Percentiles rank a stretch among this genome's conserved stretches.
Conservation (phyloP, 176 grass and related monocot species). For the Metroxylon sagu region DNA sequence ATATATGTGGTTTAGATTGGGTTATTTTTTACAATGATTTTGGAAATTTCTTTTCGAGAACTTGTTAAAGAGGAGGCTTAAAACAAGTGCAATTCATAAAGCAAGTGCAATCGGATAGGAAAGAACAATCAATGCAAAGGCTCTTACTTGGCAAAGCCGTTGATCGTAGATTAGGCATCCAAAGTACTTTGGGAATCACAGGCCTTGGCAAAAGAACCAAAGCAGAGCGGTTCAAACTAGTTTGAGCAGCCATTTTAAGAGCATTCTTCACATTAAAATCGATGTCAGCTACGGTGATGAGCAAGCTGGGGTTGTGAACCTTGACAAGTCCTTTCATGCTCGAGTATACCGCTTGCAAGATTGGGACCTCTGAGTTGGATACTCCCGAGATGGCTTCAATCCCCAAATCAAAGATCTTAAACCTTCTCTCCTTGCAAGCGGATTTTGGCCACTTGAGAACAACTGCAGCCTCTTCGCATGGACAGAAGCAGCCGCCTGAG, state of each 20-base stretch:
- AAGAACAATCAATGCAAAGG: too few relatives aligned
- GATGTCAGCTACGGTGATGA: conserved; percentile 41
- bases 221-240: conserved; percentile 31
- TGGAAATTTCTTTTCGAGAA: too few relatives aligned
- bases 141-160: conserved; percentile 55
- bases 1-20: too few relatives aligned
- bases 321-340: conserved; percentile 71
- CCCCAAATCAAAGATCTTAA: conserved; percentile 85
- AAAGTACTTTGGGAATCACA: conserved; percentile 63
- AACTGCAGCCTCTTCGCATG: conserved; percentile 52
- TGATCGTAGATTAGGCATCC: conserved; percentile 74
- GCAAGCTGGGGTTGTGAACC: conserved; percentile 82
- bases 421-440: conserved; percentile 83
- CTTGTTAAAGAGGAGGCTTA: too few relatives aligned
- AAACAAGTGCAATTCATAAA: too few relatives aligned
- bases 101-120: too few relatives aligned
- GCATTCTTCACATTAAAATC: conserved; percentile 65
- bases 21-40: too few relatives aligned
- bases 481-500: conserved; percentile 60
- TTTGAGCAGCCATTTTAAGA: conserved; percentile 54
- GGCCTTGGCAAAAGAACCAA: conserved; percentile 45
- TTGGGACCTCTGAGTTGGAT: conserved; percentile 58
- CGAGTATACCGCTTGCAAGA: conserved; percentile 68
- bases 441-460: conserved; percentile 81
- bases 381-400: conserved; percentile 56